Conservation (phyloP, 768 basidiomycete species). For the Calocybe indica region DNA sequence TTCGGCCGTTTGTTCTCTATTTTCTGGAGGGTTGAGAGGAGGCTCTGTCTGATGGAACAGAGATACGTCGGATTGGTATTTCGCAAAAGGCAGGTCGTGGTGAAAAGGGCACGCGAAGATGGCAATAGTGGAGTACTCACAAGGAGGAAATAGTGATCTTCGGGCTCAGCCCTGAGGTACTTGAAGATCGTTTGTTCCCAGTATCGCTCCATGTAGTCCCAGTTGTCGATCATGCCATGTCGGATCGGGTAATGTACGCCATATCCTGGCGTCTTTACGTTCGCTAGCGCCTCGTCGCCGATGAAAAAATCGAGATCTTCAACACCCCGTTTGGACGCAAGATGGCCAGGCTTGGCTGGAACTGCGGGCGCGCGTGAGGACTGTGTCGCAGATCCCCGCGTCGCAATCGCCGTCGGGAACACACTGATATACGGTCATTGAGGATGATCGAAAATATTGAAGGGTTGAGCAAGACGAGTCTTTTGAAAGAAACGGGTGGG, state of each 20-base stretch:
- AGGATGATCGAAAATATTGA: not conserved
- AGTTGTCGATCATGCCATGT: constrained; percentile 97
- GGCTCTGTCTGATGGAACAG: constrained; percentile 78
- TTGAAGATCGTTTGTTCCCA: constrained; percentile 99
- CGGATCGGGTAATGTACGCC: constrained; percentile 94
- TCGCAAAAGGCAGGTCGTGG: not conserved
- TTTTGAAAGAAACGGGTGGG: constrained; percentile 4
- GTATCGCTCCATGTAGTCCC: constrained; percentile 98
- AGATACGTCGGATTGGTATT: not conserved
- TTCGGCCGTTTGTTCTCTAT: constrained; percentile 97
- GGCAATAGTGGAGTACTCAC: constrained; percentile 40
- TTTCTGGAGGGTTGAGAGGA: constrained; percentile 96
- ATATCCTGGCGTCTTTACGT: constrained; percentile 92
- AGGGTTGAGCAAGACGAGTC: too few relatives aligned
- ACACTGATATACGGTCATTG: constrained; percentile 44
- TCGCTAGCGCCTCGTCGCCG: constrained; percentile 95
- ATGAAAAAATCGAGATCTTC: constrained; percentile 99
- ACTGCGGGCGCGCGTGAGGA: constrained; percentile 68
- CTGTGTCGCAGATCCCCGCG: constrained; percentile 65
- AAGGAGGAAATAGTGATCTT: constrained; percentile 97
- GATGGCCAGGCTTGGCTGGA: constrained; percentile 81
- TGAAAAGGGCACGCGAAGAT: not conserved
- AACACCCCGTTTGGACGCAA: constrained; percentile 94
- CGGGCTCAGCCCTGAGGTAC: constrained; percentile 95
- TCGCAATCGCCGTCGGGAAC: constrained; percentile 97